Conservation (phyloP, 495 filamentous ascomycete genomes). For the Glutinoglossum americanum region DNA sequence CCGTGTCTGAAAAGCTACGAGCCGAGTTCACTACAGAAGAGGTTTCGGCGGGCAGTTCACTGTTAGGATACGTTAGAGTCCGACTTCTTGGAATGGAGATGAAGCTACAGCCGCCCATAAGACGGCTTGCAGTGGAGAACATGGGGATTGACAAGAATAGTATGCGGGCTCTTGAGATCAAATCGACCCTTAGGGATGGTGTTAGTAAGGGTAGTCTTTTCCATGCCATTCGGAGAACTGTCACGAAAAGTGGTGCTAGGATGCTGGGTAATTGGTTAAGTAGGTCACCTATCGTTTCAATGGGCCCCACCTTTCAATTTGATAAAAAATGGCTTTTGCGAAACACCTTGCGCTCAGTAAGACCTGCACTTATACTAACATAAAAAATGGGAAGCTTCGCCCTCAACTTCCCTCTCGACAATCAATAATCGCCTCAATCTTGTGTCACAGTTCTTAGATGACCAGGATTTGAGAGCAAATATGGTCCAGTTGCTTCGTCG, state of each 20-base stretch:
- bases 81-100: constrained; percentile 58
- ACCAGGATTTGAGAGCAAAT: constrained; percentile 40
- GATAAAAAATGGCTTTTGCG: neutral
- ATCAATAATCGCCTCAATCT: constrained; percentile 71
- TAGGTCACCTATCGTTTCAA: constrained; percentile 17
- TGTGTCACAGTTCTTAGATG: constrained; percentile 46
- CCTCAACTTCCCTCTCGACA: constrained; percentile 58
- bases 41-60: constrained; percentile 42
- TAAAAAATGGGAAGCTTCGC: constrained; percentile 23
- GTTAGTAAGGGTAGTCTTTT: constrained; percentile 59
- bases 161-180: constrained; percentile 73
- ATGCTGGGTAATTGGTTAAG: constrained; percentile 67
- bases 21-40: constrained; percentile 27
- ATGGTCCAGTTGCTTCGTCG: constrained; percentile 44
- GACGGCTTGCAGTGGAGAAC: constrained; percentile 45
- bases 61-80: constrained; percentile 65
- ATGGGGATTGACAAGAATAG: constrained; percentile 87
- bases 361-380: neutral
- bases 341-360: too few relatives aligned
- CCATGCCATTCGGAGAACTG: constrained; percentile 69
- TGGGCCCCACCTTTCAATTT: neutral
- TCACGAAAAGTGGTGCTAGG: constrained; percentile 74
- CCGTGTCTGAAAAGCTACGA: constrained; percentile 16
- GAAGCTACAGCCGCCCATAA: constrained; percentile 65
- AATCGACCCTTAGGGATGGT: constrained; percentile 60